These are phyloP conservation scores for Penicillium lagena DNA, from an alignment of 495 filamentous ascomycete species.

Conservation along the genomic window DNA sequence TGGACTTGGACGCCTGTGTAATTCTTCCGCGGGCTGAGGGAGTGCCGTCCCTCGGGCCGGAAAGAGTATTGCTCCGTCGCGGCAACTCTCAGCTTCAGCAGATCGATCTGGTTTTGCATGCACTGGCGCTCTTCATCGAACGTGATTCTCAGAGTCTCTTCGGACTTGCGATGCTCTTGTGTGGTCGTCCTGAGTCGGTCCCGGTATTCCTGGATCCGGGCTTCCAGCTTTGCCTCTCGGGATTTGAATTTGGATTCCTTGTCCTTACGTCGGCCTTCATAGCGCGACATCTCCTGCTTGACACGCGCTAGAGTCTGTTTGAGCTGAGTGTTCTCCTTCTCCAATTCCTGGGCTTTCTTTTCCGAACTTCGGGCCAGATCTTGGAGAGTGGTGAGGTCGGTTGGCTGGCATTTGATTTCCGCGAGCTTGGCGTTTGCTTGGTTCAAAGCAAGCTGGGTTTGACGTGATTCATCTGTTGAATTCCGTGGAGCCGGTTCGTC, in stretches of 20 bases:
- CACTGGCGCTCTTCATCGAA: conserved; percentile 29
- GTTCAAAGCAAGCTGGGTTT: conserved; percentile 42
- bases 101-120: conserved; percentile 31
- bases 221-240: conserved; percentile 40
- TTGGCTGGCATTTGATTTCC: conserved; percentile 49
- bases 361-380: conserved; percentile 59
- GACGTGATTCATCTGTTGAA: conserved; percentile 35
- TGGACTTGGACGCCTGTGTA: conserved; percentile 25
- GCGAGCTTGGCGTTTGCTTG: conserved; percentile 54
- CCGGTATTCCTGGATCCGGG: conserved; percentile 40
- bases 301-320: conserved; percentile 46
- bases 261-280: conserved; percentile 45
- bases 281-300: conserved; percentile 48
- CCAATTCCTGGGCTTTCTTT: conserved; percentile 53
- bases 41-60: conserved; percentile 15
- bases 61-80: conserved; percentile 21
- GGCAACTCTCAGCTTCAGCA: conserved; percentile 20
- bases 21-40: conserved; percentile 28
- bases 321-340: conserved; percentile 47
- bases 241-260: conserved; percentile 45
- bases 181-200: conserved; percentile 29
- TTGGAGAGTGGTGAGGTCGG: conserved; percentile 41
- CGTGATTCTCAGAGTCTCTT: conserved; percentile 26
- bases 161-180: conserved; percentile 31
- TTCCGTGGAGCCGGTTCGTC: conserved; percentile 36